Evolutionary conservation across 176 grass and related monocot genomes (phyloP), one percentile per base, ranked within the genome.

Genomic region (Juncus inflexus): DNA sequence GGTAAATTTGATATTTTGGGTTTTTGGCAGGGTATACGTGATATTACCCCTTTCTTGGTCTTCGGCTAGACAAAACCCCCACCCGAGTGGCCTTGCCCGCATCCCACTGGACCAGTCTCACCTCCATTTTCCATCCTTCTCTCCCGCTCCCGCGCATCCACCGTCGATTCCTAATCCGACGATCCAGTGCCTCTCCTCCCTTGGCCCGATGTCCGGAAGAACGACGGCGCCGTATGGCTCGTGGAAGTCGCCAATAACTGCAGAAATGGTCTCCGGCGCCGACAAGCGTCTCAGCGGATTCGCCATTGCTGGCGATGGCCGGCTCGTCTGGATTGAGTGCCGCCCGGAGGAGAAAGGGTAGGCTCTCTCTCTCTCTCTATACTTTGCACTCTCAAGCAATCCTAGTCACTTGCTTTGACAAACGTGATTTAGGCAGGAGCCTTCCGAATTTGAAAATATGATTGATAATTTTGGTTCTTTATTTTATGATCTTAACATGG

Each of bases 191-290:
- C 42, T 28, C 64, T 60, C 39, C 69, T 59, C 68, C 4, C 6
- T 35, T 5, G 5, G 11, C 14, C 37, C 3, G 35, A 77, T 83
- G 81, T 69, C 73, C 36, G 78, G 74, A 40, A 96, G 85, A 77
- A 41, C 11, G 45, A 62, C 65, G 58, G 84, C 81, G n/a, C 81
- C 84, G 36, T 96, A 83, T 42, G 91, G 91, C 3, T 90, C 91
- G 28, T 96, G 91, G 91, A 83, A 87, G 69, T 96, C 91, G 15
- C 87, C 91, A 35, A 90, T 96, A 77, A 90, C 76, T 62, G 81
- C 87, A 37, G 79, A 66, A 36, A 79, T 81, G 15, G 91, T 96
- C 43, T 84, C 75, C 37, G 40, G 83, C 66, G 78, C 91, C 15
- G 81, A 79, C 39, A 90, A 83, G 70, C 37, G 78, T 9, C 66